Percentiles rank a stretch among this genome's conserved stretches.
Conservation (phyloP, 2,329 filamentous ascomycete genomes). For the Chaetomium sp. region DNA sequence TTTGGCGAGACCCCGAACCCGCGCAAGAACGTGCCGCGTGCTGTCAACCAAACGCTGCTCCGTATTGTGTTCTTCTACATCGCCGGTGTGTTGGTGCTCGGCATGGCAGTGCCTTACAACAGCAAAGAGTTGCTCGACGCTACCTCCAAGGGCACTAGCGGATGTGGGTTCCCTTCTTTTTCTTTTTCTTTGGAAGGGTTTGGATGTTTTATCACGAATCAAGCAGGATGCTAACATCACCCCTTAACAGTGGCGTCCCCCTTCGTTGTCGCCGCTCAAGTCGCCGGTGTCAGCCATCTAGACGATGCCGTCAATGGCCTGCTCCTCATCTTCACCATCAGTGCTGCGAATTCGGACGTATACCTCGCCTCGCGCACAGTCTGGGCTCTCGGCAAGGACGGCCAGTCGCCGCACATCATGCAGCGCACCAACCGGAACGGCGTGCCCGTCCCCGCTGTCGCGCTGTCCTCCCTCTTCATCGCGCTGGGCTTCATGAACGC, state of each 20-base stretch:
- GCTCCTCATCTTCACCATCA: slow-evolving; percentile 53
- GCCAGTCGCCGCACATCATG: slow-evolving; percentile 34
- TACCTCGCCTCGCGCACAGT: slow-evolving; percentile 37
- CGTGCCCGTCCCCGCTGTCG: slow-evolving; percentile 36
- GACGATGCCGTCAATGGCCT: slow-evolving; percentile 55
- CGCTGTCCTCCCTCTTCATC: slow-evolving; percentile 31
- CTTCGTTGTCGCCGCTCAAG: slow-evolving; percentile 46
- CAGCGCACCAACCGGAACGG: slow-evolving; percentile 31
- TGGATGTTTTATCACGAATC: not conserved
- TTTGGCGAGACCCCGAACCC: slow-evolving; percentile 64
- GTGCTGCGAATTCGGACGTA: slow-evolving; percentile 55
- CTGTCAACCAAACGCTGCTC: slow-evolving; percentile 63
- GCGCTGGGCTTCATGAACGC: slow-evolving; percentile 37
- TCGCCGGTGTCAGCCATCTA: slow-evolving; percentile 42
- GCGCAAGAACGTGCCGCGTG: slow-evolving; percentile 57
- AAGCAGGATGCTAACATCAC: slow-evolving; percentile 2
- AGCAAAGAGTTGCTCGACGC: slow-evolving; percentile 36
- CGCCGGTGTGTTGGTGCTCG: slow-evolving; percentile 57
- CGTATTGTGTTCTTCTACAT: slow-evolving; percentile 66
- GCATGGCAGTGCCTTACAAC: slow-evolving; percentile 62
- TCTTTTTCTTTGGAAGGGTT: not conserved
- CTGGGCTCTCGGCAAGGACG: slow-evolving; percentile 35
- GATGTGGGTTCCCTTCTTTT: slow-evolving; percentile 15
- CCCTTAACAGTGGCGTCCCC: slow-evolving; percentile 42
- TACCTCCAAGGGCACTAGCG: slow-evolving; percentile 32